A percentile compares a stretch with the other conserved stretches of the same genome.
Conservation (phyloP, 371 early-diverging fungal species). For the Cokeromyces recurvatus region DNA sequence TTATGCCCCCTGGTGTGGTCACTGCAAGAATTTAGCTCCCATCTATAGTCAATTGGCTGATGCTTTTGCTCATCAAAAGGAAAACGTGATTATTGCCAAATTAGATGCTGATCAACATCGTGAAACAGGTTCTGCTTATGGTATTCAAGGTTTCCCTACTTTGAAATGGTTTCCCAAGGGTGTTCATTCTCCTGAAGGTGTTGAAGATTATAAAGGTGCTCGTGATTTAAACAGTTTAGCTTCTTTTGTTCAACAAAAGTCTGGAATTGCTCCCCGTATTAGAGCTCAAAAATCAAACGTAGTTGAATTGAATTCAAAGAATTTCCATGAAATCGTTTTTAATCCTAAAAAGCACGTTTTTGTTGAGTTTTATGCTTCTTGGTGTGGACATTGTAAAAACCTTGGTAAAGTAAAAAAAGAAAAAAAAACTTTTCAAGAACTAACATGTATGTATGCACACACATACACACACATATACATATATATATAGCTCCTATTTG, state of each 20-base stretch:
- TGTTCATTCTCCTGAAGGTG: conserved; percentile 45
- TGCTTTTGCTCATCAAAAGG: conserved; percentile 64
- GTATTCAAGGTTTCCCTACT: conserved; percentile 85
- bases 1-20: conserved; percentile 94
- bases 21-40: conserved; percentile 90
- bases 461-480: too few relatives aligned
- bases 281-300: conserved; percentile 61
- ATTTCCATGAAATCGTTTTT: conserved; percentile 65
- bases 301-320: conserved; percentile 53
- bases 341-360: conserved; percentile 62
- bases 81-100: conserved; percentile 82
- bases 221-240: conserved; percentile 77
- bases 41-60: conserved; percentile 78
- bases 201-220: conserved; percentile 78
- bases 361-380: conserved; percentile 84
- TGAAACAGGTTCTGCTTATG: conserved; percentile 69
- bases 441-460: too few relatives aligned
- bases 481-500: conserved; percentile 54
- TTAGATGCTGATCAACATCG: conserved; percentile 86
- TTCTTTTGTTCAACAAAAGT: conserved; percentile 73
- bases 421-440: too few relatives aligned
- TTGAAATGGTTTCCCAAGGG: conserved; percentile 93
- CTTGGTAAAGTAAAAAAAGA: conserved; percentile 31
- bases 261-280: conserved; percentile 60
- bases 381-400: conserved; percentile 86